These are phyloP conservation scores for Colletotrichum acutatum DNA, from an alignment of 2,329 filamentous ascomycete genomes.

Conservation along the genomic window DNA sequence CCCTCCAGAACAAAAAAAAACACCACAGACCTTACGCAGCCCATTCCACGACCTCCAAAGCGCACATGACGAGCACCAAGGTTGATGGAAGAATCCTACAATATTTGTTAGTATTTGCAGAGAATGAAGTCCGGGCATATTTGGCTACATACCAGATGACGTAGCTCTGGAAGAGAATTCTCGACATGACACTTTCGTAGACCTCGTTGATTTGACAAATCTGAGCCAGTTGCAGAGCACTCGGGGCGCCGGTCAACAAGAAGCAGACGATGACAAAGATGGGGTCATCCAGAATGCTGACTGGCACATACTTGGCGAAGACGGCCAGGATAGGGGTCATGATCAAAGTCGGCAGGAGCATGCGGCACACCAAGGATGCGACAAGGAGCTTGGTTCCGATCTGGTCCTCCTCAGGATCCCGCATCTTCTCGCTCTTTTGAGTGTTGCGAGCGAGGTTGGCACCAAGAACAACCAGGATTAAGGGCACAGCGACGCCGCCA, in stretches of 20 bases:
- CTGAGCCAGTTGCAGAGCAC: conserved; percentile 92
- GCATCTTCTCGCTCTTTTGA: conserved; percentile 71
- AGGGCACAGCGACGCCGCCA: conserved; percentile 89
- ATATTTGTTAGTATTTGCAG: conserved; percentile 35
- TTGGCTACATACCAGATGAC: conserved; percentile 82
- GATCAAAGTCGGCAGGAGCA: conserved; percentile 90
- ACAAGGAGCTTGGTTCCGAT: conserved; percentile 82
- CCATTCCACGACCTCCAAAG: conserved; percentile 94
- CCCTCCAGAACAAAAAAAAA: conserved; percentile 7
- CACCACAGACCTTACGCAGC: conserved; percentile 53
- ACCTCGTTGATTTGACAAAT: conserved; percentile 99
- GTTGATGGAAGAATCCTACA: conserved; percentile 91
- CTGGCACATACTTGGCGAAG: conserved; percentile 87
- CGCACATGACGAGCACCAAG: conserved; percentile 87
- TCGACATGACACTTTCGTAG: conserved; percentile 94
- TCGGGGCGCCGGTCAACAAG: conserved; percentile 92
- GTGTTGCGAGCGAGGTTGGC: conserved; percentile 96
- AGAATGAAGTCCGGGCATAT: background rate
- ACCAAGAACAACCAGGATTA: conserved; percentile 94
- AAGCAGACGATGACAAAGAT: conserved; percentile 99
- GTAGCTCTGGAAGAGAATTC: conserved; percentile 94
- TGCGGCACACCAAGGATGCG: conserved; percentile 86
- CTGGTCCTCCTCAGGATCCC: conserved; percentile 76
- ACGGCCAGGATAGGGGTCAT: conserved; percentile 93
- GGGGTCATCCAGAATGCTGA: conserved; percentile 95